Conservation (phyloP, 768 basidiomycete genomes). For the Gymnopilus junonius region DNA sequence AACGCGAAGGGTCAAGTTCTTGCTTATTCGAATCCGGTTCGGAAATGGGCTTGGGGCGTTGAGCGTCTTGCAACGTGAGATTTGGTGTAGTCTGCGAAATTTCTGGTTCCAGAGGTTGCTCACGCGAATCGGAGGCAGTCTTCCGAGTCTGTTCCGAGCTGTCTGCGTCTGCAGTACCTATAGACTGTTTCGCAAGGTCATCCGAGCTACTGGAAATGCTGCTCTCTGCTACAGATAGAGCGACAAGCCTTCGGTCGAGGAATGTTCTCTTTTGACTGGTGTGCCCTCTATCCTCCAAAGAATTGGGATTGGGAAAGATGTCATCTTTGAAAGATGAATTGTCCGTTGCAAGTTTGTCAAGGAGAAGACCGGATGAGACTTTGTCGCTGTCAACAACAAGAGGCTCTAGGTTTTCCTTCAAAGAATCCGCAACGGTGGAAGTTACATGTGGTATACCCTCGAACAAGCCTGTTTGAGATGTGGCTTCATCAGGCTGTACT, state of each 20-base stretch:
- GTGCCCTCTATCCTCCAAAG: neutral
- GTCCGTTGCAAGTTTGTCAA: neutral
- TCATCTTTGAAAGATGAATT: neutral
- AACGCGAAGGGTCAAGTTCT: neutral
- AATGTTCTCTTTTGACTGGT: neutral
- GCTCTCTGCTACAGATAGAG: neutral
- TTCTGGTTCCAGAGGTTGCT: neutral
- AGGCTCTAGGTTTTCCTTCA: neutral
- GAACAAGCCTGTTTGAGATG: neutral
- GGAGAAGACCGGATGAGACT: neutral
- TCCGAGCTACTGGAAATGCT: neutral
- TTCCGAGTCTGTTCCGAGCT: neutral
- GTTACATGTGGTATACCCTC: neutral
- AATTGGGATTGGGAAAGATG: neutral
- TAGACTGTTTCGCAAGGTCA: neutral
- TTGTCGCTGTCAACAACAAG: neutral
- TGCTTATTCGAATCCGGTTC: neutral
- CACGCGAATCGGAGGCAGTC: neutral
- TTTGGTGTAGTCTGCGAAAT: neutral
- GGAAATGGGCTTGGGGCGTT: neutral
- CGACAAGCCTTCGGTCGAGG: neutral
- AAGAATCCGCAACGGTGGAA: neutral
- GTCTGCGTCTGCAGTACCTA: neutral
- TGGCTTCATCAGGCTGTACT: neutral
- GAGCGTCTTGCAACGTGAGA: neutral